Evolutionary conservation across 2,329 filamentous ascomycete species (phyloP).

Genomic region (Paecilomyces fulvus): DNA sequence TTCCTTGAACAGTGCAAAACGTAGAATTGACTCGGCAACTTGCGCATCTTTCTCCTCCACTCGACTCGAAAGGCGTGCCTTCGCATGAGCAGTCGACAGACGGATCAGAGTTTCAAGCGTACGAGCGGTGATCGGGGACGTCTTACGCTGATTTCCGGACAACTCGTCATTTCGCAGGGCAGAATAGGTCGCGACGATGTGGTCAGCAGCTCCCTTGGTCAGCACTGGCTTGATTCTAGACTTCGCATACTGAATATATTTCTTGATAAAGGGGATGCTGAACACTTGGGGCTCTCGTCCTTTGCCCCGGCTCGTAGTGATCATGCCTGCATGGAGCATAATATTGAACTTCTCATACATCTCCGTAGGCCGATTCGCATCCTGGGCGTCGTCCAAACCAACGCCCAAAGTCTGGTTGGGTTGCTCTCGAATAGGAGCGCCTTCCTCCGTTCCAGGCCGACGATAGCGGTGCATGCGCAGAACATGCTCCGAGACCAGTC

Average conservation of each 20-base stretch:
- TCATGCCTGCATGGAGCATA: constrained; percentile 90
- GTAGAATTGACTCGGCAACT: constrained; percentile 78
- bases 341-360: constrained; percentile 95
- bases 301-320: constrained; percentile 64
- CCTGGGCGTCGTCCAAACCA: constrained; percentile 67
- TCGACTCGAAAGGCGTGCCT: constrained; percentile 75
- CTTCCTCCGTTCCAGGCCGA: constrained; percentile 85
- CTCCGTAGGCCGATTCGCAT: constrained; percentile 66
- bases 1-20: constrained; percentile 97
- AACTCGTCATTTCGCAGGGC: constrained; percentile 92
- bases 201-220: constrained; percentile 83
- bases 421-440: constrained; percentile 86
- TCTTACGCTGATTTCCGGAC: constrained; percentile 85
- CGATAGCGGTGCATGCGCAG: constrained; percentile 95
- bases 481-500: constrained; percentile 91
- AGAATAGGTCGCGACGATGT: constrained; percentile 86
- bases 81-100: constrained; percentile 91
- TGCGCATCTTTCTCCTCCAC: constrained; percentile 85
- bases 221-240: constrained; percentile 79
- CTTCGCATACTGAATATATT: constrained; percentile 98
- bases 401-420: constrained; percentile 76
- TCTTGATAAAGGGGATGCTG: constrained; percentile 97
- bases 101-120: constrained; percentile 97
- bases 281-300: constrained; percentile 77
- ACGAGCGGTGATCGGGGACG: constrained; percentile 91